Conservation (phyloP, 495 filamentous ascomycete species). For the Penicillium coffeae region DNA sequence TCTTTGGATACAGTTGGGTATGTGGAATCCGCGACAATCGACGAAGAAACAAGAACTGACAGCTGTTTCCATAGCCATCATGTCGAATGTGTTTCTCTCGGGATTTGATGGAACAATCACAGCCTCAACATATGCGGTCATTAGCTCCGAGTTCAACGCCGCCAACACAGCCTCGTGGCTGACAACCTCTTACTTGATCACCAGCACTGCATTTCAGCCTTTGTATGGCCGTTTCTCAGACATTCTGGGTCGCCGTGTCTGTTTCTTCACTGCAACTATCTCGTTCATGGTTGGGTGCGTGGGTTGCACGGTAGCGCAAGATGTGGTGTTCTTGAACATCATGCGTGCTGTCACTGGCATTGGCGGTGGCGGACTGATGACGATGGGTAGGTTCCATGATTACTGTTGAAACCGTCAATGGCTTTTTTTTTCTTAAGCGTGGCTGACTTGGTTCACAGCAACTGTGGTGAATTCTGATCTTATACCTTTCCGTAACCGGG, state of each 20-base stretch:
- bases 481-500: conserved; percentile 58
- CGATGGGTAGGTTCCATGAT: conserved; percentile 46
- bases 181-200: conserved; percentile 61
- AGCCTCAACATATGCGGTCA: conserved; percentile 61
- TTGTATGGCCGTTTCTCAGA: conserved; percentile 44
- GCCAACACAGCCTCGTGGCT: conserved; percentile 62
- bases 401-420: background rate
- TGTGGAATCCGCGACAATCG: conserved; percentile 2
- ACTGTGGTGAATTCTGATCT: conserved; percentile 65
- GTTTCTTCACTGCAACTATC: conserved; percentile 40
- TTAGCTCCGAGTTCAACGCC: conserved; percentile 66
- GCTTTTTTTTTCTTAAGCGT: conserved; percentile 1
- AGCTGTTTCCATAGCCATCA: conserved; percentile 42
- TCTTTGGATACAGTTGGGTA: conserved; percentile 44
- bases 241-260: conserved; percentile 41
- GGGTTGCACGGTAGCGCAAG: conserved; percentile 45
- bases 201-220: conserved; percentile 59
- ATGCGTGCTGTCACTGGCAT: conserved; percentile 74
- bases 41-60: background rate
- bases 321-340: conserved; percentile 64
- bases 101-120: conserved; percentile 67
- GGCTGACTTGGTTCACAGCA: conserved; percentile 41
- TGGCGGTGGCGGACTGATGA: conserved; percentile 59
- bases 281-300: conserved; percentile 44
- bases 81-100: conserved; percentile 62